Base-by-base conservation (phyloP, 257 asterid species). In the Rehmannia glutinosa region DNA sequence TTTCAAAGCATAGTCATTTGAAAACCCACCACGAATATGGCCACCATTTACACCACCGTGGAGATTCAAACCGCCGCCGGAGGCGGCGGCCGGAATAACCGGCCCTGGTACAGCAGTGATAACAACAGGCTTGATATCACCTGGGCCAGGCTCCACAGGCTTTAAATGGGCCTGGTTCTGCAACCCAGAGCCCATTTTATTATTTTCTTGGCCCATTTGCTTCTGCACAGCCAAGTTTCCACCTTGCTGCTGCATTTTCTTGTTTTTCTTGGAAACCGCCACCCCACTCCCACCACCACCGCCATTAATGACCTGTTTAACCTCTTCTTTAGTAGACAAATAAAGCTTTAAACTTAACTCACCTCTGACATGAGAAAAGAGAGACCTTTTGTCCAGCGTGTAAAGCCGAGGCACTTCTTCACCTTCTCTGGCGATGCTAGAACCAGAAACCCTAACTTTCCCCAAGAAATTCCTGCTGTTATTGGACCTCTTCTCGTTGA, bases 301-400 rank as follows among this genome's bases (percentile, higher is more conserved):
- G 35, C 55, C 50, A 50, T 15, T 69, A 1, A 83, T 42, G 0
- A 88, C 91, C 66, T 84, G 87, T 62, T 88, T 88, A 3, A 88
- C 92, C 78, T 80, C 89, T 42, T 85, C 96, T 13, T 64, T 84
- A 0, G 84, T 77, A 0, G 98, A 85, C 11, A 91, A 43, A 57
- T 80, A 91, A 41, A 89, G 84, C 83, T 87, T 91, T 58, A 91
- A 51, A 17, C 79, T 82, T 2, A 91, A 68, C 84, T 91, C 98
- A 2, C 98, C 98, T 0, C 98, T 75, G 23, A 91, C 96, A 35
- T 89, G 96, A 16, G 98, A 91, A 28, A 89, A 91, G 45, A 91
- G 78, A 66, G 90, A 83, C 71, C 95, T 69, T 54, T 91, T 91
- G 15, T 91, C 98, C 59, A 91, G 85, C 0, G 94, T 73, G 75